Base-by-base conservation (phyloP, 1,139 yeast genomes). In the Magnusiomyces clavatus region DNA sequence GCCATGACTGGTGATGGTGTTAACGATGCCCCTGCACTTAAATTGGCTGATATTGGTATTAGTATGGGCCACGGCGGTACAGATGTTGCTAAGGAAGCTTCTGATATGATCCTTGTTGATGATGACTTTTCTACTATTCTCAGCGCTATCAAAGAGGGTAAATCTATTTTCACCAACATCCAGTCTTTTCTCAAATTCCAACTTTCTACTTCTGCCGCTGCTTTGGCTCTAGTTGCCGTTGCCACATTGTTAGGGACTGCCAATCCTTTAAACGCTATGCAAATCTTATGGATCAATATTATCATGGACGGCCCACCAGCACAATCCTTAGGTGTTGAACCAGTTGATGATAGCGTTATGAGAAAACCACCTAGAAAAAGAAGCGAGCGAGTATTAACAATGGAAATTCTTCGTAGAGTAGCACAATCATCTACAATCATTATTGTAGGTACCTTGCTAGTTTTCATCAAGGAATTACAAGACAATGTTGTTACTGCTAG, bases 1-100 rank as follows among this genome's bases (percentile, higher is more conserved):
- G 98, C 97, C 43, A 92, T 92, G 98, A 92, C 97, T 11, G 98
- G 98, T 59, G 98, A 92, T 69, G 98, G 98, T 70, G 98, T 92
- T 31, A 92, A 92, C 66, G 98, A 92, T 71, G 97, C 98, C 0
- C 98, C 98, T n/a, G 97, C 98, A 4, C 77, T 92, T 62, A 92
- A 92, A 68, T 76, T 90, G 64, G 98, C 98, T 1, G 96, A 92
- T 69, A 94, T 92, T 61, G 98, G 98, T 61, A 90, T 92, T 61
- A 85, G 96, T 36, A 92, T 92, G 98, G 98, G 98, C 57, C 81
- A 82, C 62, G 81, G 86, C 70, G 98, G 98, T 54, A 92, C 98
- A 0, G 98, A 92, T 69, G 98, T 92, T 48, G 98, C 98, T 48
- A 92, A 92, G 64, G 98, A 92, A 69, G 97, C 97, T 0, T 89